A percentile compares a stretch with the other conserved stretches of the same genome.
Evolutionary conservation across 2,329 filamentous ascomycete species (phyloP).

Genomic region (Hawksworthiomyces lignivorus): DNA sequence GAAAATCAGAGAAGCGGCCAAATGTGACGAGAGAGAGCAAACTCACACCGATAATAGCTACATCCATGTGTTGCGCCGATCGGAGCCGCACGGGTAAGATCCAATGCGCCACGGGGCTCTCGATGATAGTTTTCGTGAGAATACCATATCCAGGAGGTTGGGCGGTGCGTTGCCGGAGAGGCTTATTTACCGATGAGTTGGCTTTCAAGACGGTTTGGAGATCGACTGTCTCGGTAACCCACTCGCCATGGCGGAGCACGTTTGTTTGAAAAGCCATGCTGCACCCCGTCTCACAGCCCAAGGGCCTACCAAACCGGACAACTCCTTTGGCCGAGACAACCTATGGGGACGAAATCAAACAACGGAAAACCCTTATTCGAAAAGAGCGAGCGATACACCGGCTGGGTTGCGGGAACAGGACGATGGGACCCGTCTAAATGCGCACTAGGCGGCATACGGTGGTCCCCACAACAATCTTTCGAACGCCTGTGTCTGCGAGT

Average conservation of each 20-base stretch:
- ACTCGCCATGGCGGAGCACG: constrained; percentile 45
- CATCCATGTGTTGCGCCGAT: constrained; percentile 63
- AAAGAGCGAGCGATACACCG: too few species aligned
- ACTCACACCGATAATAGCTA: constrained; percentile 76
- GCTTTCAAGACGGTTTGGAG: constrained; percentile 35
- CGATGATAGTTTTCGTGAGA: constrained; percentile 68
- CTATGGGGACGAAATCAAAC: neutral
- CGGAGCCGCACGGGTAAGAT: constrained; percentile 76
- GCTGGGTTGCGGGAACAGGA: too few species aligned
- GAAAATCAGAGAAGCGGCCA: too few species aligned
- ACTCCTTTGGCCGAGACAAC: neutral
- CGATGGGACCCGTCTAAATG: too few species aligned
- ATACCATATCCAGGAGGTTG: constrained; percentile 56
- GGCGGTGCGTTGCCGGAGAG: constrained; percentile 21
- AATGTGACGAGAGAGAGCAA: constrained; percentile 1
- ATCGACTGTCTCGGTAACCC: constrained; percentile 47
- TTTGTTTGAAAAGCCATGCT: constrained; percentile 48
- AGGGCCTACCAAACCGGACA: constrained; percentile 1
- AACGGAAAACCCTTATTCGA: too few species aligned
- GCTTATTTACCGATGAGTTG: constrained; percentile 23
- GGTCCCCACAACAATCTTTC: too few species aligned
- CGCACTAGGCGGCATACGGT: too few species aligned
- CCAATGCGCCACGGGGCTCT: constrained; percentile 66
- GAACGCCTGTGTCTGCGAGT: too few species aligned
- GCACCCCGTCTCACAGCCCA: constrained; percentile 5